Evolutionary conservation across 2,329 filamentous ascomycete species (phyloP).

Genomic region (Geosmithia flava): DNA sequence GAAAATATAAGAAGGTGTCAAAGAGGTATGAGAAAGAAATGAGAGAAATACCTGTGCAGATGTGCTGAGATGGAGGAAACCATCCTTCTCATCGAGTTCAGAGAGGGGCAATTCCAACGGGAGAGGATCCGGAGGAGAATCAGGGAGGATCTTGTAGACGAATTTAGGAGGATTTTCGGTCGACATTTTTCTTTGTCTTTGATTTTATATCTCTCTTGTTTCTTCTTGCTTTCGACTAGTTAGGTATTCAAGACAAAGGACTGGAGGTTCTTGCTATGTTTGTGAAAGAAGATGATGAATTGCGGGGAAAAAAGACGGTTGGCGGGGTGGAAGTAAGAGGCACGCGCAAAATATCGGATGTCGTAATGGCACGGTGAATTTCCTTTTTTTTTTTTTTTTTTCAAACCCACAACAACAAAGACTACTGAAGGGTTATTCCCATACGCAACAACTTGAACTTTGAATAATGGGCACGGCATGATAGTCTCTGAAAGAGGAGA

Average conservation of each 20-base stretch:
- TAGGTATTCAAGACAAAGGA: not conserved
- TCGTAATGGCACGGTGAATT: too few species aligned
- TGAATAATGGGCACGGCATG: too few species aligned
- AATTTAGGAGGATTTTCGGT: constrained; percentile 11
- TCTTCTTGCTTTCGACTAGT: too few species aligned
- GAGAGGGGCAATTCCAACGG: constrained; percentile 43
- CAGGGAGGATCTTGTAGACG: constrained; percentile 49
- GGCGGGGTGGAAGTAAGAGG: too few species aligned
- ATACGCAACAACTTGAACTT: too few species aligned
- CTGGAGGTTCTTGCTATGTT: not conserved
- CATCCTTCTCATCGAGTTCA: constrained; percentile 45
- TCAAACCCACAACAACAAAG: too few species aligned
- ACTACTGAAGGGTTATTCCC: too few species aligned
- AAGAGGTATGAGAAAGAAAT: not conserved
- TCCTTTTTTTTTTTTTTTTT: too few species aligned
- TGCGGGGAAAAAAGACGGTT: not conserved
- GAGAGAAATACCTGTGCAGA: constrained; percentile 31
- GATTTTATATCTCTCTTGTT: too few species aligned
- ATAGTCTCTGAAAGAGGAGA: not conserved
- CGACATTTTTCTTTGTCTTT: constrained; percentile 1
- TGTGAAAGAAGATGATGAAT: not conserved
- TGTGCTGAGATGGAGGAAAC: constrained; percentile 50
- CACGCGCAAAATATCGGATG: too few species aligned
- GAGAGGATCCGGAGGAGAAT: constrained; percentile 37
- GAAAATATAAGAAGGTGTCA: not conserved